A percentile compares a stretch with the other conserved stretches of the same genome.
Evolutionary conservation across 2,329 filamentous ascomycete species (phyloP).

Genomic region (Apiospora malaysiana): DNA sequence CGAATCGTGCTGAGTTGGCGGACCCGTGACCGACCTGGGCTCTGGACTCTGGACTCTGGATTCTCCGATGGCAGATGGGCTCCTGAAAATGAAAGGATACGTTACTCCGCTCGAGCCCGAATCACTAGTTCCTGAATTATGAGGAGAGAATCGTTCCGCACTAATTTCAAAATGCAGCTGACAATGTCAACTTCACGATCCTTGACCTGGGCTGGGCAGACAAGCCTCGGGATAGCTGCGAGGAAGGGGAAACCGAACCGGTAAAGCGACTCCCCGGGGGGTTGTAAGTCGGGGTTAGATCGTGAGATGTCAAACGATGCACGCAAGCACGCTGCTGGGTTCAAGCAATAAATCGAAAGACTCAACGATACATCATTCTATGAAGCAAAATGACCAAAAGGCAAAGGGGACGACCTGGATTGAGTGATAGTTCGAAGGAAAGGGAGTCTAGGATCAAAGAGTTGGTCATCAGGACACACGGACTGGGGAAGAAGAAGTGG

Average conservation of each 20-base stretch:
- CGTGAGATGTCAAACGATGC: slow-evolving; percentile 18
- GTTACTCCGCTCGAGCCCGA: slow-evolving; percentile 9
- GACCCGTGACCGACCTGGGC: slow-evolving; percentile 7
- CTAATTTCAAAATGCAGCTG: slow-evolving; percentile 4
- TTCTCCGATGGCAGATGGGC: not conserved
- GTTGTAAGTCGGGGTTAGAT: slow-evolving; percentile 5
- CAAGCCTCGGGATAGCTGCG: not conserved
- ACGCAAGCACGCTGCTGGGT: not conserved
- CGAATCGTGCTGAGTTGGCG: slow-evolving; percentile 9
- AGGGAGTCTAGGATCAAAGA: slow-evolving; percentile 2
- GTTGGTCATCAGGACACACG: slow-evolving; percentile 6
- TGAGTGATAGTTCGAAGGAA: slow-evolving; percentile 3
- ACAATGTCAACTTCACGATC: slow-evolving; percentile 16
- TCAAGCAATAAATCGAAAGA: not conserved
- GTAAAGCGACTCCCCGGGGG: slow-evolving; percentile 2
- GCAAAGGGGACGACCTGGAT: not conserved
- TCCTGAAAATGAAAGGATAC: not conserved
- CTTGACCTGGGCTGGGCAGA: not conserved
- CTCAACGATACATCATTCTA: slow-evolving; percentile 16
- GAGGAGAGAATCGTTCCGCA: slow-evolving; percentile 17
- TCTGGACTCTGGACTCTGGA: not conserved
- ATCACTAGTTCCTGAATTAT: slow-evolving; percentile 10
- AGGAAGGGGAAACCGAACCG: not conserved
- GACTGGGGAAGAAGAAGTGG: slow-evolving; percentile 13
- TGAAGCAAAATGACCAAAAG: not conserved